These are phyloP conservation scores for Candida bentonensis DNA, from an alignment of 805 yeast genomes.

Conservation along the genomic window DNA sequence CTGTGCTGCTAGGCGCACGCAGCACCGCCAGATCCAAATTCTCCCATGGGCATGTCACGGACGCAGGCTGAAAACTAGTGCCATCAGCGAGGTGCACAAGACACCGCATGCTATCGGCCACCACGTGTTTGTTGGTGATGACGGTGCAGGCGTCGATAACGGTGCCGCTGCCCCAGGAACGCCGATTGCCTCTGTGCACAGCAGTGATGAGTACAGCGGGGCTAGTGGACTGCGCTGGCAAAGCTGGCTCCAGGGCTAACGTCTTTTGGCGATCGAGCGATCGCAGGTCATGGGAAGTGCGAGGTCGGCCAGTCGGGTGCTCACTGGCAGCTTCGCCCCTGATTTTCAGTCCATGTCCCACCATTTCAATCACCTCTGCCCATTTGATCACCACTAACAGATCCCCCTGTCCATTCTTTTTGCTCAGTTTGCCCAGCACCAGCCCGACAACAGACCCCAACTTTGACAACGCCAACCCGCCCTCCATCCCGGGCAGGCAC, in stretches of 20 bases:
- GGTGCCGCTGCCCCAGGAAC: constrained; percentile 25
- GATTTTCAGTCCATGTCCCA: neutral
- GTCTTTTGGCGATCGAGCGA: constrained; percentile 3
- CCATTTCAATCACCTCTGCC: constrained; percentile 10
- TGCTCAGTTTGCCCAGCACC: constrained; percentile 16
- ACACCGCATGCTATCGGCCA: constrained; percentile 9
- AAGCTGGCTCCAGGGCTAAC: constrained; percentile 1
- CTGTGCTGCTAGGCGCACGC: constrained; percentile 5
- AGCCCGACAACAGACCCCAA: constrained; percentile 14
- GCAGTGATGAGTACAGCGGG: constrained; percentile 12
- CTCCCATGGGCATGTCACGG: constrained; percentile 14
- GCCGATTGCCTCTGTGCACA: constrained; percentile 10
- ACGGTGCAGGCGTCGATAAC: constrained; percentile 15
- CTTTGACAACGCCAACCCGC: constrained; percentile 14
- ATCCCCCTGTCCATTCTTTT: constrained; percentile 20
- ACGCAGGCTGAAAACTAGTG: constrained; percentile 4
- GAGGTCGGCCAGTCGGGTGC: neutral
- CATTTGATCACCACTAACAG: constrained; percentile 19
- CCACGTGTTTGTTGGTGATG: constrained; percentile 23
- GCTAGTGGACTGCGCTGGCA: neutral
- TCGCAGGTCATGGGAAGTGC: neutral
- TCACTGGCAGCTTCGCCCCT: neutral
- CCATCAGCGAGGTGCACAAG: constrained; percentile 8
- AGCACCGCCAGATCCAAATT: constrained; percentile 21
- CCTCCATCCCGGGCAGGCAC: constrained; percentile 24